Base-by-base conservation (phyloP, 2,329 filamentous ascomycete species). In the Cladophialophora exuberans region DNA sequence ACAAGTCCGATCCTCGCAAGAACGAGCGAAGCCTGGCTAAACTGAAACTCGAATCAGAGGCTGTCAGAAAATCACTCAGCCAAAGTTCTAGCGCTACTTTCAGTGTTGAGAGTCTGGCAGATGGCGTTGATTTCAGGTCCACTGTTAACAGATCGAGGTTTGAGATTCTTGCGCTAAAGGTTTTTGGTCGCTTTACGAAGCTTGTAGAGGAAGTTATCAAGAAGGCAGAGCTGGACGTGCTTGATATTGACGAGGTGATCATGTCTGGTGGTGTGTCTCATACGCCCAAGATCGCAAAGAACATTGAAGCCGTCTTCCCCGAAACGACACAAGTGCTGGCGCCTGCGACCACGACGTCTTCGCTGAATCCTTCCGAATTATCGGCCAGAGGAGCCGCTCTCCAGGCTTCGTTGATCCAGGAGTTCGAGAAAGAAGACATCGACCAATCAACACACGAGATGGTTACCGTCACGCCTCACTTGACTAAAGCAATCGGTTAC, bases 371-470 rank as follows among this genome's bases (percentile, higher is more conserved):
- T 61, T 94, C 90, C 3, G 93, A 97, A 77, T 82, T 97, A 52
- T 80, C 87, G 66, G 88, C 89, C 60, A 86, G 94, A 62, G 94
- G 94, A 69, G 94, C 94, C 58, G 93, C 94, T 26, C 90, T 99
- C 66, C 94, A 99, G 77, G 94, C 94, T 31, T 95, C 87, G 57
- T 79, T 99, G 61, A 90, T 99, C 72, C 86, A 92, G 73, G 93
- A 96, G 73, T 99, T 96, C 74, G 94, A 99, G 67, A 82, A 85
- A 64, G 86, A 90, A 63, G 93, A 97, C 70, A 95, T 99, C 65
- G 89, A 95, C 71, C 92, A 97, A 80, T 96, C 90, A 60, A 96
- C 91, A 43, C 93, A 99, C 79, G 87, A 94, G 48, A 90, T 91
- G 70, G 91, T 99, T 62, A 97, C 93, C 28, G 93, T 92, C 13